A percentile compares a stretch with the other conserved stretches of the same genome.
Conservation (phyloP, 1,139 yeast species). For the Wickerhamomyces sp. region DNA sequence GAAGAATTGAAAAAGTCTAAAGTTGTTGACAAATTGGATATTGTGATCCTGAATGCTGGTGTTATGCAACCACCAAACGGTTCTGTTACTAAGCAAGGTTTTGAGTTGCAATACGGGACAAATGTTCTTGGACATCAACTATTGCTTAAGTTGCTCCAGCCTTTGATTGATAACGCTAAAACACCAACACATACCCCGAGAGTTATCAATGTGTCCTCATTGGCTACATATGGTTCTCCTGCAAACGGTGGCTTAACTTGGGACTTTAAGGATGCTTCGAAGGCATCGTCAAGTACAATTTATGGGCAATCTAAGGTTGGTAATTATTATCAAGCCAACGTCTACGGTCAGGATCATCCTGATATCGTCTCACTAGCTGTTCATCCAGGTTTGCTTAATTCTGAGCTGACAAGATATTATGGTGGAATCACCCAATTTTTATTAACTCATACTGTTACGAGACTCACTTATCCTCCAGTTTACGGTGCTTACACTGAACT, state of each 20-base stretch:
- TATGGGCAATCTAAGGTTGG: conserved; percentile 50
- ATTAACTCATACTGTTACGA: neutral
- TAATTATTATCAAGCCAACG: conserved; percentile 37
- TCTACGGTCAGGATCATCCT: conserved; percentile 36
- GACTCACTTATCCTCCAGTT: conserved; percentile 21
- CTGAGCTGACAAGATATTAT: conserved; percentile 37
- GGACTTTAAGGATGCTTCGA: conserved; percentile 25
- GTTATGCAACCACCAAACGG: conserved; percentile 41
- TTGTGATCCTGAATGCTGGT: conserved; percentile 50
- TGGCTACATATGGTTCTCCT: conserved; percentile 35
- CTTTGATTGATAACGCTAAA: conserved; percentile 29
- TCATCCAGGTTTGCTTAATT: conserved; percentile 42
- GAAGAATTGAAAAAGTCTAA: conserved; percentile 27
- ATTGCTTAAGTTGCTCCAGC: conserved; percentile 41
- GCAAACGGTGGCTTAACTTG: conserved; percentile 36
- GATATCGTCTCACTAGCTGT: conserved; percentile 28
- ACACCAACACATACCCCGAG: conserved; percentile 25
- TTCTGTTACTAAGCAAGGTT: conserved; percentile 36
- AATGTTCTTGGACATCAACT: conserved; percentile 48
- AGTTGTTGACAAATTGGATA: conserved; percentile 31
- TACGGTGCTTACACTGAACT: conserved; percentile 41
- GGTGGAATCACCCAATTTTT: no score
- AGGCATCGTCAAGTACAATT: conserved; percentile 3
- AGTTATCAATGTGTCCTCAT: conserved; percentile 45
- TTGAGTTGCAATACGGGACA: conserved; percentile 44